Evolutionary conservation across 2,329 filamentous ascomycete species (phyloP).

Genomic region (Sordariomycetes sp.): DNA sequence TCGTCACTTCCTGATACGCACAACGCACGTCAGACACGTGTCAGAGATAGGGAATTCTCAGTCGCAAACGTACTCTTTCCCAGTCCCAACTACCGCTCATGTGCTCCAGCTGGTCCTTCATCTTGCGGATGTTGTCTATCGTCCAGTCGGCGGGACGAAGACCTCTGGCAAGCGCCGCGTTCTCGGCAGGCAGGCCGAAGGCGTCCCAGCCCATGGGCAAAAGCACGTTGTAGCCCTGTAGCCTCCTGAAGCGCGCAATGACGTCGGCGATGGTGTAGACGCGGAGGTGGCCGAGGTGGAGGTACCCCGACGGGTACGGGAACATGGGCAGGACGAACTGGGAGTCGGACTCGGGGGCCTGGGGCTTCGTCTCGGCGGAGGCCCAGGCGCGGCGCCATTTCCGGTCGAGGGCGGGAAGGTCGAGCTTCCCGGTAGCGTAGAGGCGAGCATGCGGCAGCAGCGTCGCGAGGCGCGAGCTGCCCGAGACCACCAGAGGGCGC

Average conservation of each 20-base stretch:
- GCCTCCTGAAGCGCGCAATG: slow-evolving; percentile 59
- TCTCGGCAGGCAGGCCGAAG: slow-evolving; percentile 82
- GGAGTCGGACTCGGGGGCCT: slow-evolving; percentile 11
- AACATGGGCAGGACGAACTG: slow-evolving; percentile 84
- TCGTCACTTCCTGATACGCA: slow-evolving; percentile 58
- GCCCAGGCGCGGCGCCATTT: slow-evolving; percentile 40
- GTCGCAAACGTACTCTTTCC: slow-evolving; percentile 49
- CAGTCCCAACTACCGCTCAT: slow-evolving; percentile 83
- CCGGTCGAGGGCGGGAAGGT: slow-evolving; percentile 16
- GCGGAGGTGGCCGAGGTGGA: slow-evolving; percentile 78
- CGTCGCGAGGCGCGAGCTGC: slow-evolving; percentile 3
- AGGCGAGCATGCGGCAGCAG: slow-evolving; percentile 8
- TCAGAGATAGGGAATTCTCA: slow-evolving; percentile 1
- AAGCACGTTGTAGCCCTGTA: slow-evolving; percentile 63
- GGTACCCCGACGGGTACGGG: slow-evolving; percentile 75
- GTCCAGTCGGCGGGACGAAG: slow-evolving; percentile 73
- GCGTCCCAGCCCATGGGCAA: slow-evolving; percentile 95
- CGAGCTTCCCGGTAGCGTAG: slow-evolving; percentile 7
- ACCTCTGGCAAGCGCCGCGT: slow-evolving; percentile 75
- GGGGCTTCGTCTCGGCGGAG: slow-evolving; percentile 4
- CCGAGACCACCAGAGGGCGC: neutral
- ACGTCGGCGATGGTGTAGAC: slow-evolving; percentile 89
- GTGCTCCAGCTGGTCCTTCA: slow-evolving; percentile 66
- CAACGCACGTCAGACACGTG: neutral
- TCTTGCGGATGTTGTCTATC: slow-evolving; percentile 61